Conservation (phyloP, 805 yeast genomes). For the Starmerella apis region DNA sequence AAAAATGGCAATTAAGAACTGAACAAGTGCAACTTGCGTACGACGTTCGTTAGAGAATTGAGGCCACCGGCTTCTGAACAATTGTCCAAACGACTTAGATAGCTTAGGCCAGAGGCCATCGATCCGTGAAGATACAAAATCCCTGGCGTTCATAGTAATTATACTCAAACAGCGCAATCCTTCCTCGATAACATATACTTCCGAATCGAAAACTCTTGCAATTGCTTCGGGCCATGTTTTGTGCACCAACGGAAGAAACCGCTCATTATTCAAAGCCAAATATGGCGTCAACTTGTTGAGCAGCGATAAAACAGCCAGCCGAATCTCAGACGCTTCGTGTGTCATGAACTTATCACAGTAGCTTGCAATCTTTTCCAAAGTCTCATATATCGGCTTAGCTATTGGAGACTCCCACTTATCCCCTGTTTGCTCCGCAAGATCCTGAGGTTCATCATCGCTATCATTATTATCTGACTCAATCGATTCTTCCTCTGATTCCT, state of each 20-base stretch:
- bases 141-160: constrained; percentile 27
- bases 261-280: constrained; percentile 41
- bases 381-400: constrained; percentile 48
- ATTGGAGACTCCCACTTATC: constrained; percentile 58
- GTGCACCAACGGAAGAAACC: constrained; percentile 43
- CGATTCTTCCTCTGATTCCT: background rate
- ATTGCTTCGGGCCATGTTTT: constrained; percentile 42
- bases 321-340: constrained; percentile 51
- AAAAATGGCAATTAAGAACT: constrained; percentile 7
- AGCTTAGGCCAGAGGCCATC: constrained; percentile 23
- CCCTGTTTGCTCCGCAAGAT: constrained; percentile 31
- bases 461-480: constrained; percentile 3
- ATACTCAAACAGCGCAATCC: constrained; percentile 28
- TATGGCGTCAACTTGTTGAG: constrained; percentile 40
- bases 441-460: constrained; percentile 22
- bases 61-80: constrained; percentile 20
- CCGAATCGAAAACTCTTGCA: constrained; percentile 28
- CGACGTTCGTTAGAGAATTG: constrained; percentile 20
- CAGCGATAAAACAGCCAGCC: constrained; percentile 47
- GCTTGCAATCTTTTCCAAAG: constrained; percentile 49
- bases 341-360: constrained; percentile 63
- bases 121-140: constrained; percentile 32
- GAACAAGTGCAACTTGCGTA: constrained; percentile 3
- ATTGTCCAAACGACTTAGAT: background rate
- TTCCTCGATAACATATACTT: constrained; percentile 29